A percentile compares a stretch with the other conserved stretches of the same genome.
Conservation (phyloP, 2,329 filamentous ascomycete genomes). For the Xylaria sp. region DNA sequence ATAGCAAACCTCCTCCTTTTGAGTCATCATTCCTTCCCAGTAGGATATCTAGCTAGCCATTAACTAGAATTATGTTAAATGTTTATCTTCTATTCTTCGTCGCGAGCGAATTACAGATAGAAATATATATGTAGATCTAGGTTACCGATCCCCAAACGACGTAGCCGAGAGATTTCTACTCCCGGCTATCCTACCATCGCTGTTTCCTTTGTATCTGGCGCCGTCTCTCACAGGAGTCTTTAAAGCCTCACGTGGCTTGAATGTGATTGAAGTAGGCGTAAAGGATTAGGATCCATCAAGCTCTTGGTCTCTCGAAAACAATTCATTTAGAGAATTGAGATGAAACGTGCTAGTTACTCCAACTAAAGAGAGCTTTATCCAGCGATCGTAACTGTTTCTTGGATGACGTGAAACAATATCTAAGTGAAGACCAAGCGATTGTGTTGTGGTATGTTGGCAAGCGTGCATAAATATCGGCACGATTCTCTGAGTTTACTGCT, state of each 20-base stretch:
- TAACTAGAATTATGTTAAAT: background rate
- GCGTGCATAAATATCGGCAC: background rate
- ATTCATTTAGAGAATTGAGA: background rate
- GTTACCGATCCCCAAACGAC: too few species aligned
- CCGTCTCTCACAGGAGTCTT: background rate
- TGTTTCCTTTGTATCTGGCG: background rate
- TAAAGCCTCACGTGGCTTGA: conserved; percentile 5
- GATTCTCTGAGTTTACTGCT: background rate
- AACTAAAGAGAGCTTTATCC: background rate
- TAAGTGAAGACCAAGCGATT: background rate
- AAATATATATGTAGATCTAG: background rate
- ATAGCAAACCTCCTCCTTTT: background rate
- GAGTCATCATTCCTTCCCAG: background rate
- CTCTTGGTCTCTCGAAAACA: background rate
- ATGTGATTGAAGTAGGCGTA: background rate
- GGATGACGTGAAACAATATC: background rate
- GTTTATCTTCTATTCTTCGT: background rate
- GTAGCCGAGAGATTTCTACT: too few species aligned
- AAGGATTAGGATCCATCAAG: background rate
- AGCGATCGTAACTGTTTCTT: background rate
- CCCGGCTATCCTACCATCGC: background rate
- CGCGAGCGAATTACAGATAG: background rate
- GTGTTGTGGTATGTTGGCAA: background rate
- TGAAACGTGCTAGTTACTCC: background rate
- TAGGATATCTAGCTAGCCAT: background rate